Evolutionary conservation across 2,329 filamentous ascomycete genomes (phyloP), one percentile per base, ranked within the genome.

Genomic region (Scytalidium lignicola): DNA sequence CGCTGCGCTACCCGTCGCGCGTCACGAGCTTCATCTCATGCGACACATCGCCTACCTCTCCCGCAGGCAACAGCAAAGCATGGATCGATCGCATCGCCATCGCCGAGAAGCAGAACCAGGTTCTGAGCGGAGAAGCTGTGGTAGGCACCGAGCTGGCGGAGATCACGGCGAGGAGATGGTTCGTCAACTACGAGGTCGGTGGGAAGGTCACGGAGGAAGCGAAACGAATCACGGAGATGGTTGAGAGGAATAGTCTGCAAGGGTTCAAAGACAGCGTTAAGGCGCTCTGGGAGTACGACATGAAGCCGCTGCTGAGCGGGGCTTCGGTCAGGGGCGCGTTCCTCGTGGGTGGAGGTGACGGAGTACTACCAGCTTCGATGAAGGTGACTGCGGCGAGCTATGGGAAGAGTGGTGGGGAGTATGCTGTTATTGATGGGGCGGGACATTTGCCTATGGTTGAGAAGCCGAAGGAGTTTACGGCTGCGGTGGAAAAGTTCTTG

Each of bases 391-490:
- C 75, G 48, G 74, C 67, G 0, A 64, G 70, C 17, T 65, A 89
- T 40, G 83, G 85, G 0, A 65, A 70, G 9, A 63, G 66, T 0
- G 79, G 77, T 0, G 77, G 76, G 0, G 74, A 80, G 51, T 75
- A 90, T 55, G 80, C 76, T 63, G 67, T 86, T 50, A 78, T 95
- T 9, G 79, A 86, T 0, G 71, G 76, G 8, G 82, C 88, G 0
- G 90, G 90, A 0, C 90, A 95, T 70, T 67, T 95, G 60, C 90
- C 90, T 0, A 95, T 95, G 88, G 83, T 83, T 43, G 90, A 95
- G 68, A 78, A 81, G 56, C 83, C 87, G 0, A 68, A 73, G 49
- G 81, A 75, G 3, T 90, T 91, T 63, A 84, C 84, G 63, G 70
- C 76, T 22, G 79, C 80, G 42, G 72, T 92, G 2, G 69, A 73